Evolutionary conservation across 2,329 filamentous ascomycete genomes (phyloP).

Genomic region (Diaporthe destruens): DNA sequence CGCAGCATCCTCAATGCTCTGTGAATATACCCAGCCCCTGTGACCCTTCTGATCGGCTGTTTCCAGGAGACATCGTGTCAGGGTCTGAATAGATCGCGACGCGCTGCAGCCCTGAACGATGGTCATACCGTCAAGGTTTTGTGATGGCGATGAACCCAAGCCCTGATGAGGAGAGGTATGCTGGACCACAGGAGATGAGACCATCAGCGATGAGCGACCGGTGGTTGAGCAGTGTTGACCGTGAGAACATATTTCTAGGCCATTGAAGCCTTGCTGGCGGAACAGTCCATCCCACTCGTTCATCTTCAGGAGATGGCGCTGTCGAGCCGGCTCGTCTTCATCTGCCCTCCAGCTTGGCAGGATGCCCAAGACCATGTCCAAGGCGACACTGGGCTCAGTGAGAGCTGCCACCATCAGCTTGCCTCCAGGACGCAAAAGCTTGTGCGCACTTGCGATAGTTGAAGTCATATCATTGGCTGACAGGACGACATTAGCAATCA

Average conservation of each 20-base stretch:
- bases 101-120: not conserved
- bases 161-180: not conserved
- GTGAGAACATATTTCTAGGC: conserved; percentile 12
- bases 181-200: not conserved
- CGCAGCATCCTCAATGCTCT: not conserved
- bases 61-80: not conserved
- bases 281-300: conserved; percentile 18
- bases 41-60: not conserved
- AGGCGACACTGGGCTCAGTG: conserved; percentile 36
- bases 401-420: conserved; percentile 49
- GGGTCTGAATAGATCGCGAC: not conserved
- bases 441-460: conserved; percentile 46
- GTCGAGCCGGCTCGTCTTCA: conserved; percentile 6
- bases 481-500: conserved; percentile 51
- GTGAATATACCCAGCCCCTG: not conserved
- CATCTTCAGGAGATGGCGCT: not conserved
- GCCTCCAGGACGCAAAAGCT: conserved; percentile 49
- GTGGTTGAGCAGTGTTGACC: not conserved
- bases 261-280: not conserved
- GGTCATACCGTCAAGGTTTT: not conserved
- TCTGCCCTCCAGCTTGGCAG: conserved; percentile 45
- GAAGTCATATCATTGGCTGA: conserved; percentile 48
- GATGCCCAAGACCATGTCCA: conserved; percentile 49
- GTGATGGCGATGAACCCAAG: not conserved
- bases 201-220: conserved; percentile 11